Conservation (phyloP, 108 stramenopile species). For the Aurantiochytrium sp. region DNA sequence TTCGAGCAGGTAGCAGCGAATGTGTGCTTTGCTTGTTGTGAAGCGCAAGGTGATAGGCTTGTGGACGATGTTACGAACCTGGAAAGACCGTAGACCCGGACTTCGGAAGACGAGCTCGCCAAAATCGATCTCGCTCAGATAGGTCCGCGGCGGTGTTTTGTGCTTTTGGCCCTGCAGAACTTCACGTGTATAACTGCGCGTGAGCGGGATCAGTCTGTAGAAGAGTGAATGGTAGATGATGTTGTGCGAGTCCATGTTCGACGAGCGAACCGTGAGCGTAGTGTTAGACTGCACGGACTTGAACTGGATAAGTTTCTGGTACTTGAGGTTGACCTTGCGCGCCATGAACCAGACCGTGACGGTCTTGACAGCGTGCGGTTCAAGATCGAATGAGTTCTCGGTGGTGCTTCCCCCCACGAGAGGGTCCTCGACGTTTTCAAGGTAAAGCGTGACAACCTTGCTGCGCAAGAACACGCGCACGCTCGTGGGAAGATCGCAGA, state of each 20-base stretch:
- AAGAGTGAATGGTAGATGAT: constrained; percentile 26
- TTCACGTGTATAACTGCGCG: not conserved
- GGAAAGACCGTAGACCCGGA: not conserved
- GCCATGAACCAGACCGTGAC: not conserved
- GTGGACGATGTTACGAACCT: not conserved
- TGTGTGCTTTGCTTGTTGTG: not conserved
- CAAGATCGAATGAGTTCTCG: not conserved
- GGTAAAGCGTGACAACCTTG: not conserved
- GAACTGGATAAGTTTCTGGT: not conserved
- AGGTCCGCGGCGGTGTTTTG: not conserved
- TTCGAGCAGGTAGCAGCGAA: not conserved
- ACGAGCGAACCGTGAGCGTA: not conserved
- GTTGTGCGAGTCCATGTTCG: constrained; percentile 28
- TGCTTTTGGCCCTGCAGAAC: not conserved
- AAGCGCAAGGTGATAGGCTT: constrained; percentile 9
- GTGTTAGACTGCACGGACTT: not conserved
- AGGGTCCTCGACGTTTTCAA: not conserved
- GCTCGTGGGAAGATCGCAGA: not conserved
- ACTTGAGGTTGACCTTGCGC: not conserved
- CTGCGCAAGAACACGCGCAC: not conserved
- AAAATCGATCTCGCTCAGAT: not conserved
- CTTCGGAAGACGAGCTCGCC: not conserved
- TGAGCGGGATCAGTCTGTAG: not conserved
- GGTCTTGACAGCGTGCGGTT: not conserved
- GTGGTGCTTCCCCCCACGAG: not conserved